Evolutionary conservation across 768 basidiomycete species (phyloP).

Genomic region (Auricularia sp.): DNA sequence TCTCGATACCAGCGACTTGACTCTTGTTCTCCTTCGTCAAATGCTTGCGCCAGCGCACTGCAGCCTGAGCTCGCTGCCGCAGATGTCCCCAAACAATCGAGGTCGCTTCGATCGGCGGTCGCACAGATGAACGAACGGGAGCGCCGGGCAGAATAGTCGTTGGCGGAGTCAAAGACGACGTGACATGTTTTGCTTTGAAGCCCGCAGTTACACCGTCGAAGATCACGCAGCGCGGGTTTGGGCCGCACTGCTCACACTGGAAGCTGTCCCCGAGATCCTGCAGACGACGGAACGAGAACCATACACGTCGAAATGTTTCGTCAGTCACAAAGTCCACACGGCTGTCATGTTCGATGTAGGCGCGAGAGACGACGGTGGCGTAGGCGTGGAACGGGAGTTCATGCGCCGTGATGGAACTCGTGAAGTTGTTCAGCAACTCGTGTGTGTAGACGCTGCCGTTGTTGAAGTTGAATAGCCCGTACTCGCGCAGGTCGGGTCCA

Average conservation of each 20-base stretch:
- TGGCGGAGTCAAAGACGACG: background rate
- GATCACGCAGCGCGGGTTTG: slow-evolving; percentile 8
- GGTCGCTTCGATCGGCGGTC: background rate
- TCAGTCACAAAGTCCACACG: slow-evolving; percentile 5
- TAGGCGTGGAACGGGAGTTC: slow-evolving; percentile 13
- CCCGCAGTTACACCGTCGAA: slow-evolving; percentile 8
- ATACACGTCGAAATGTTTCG: slow-evolving; percentile 11
- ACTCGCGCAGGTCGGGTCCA: slow-evolving; percentile 9
- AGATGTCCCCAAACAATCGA: background rate
- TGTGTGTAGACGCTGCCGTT: slow-evolving; percentile 12
- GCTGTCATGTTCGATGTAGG: slow-evolving; percentile 5
- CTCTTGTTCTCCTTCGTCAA: background rate
- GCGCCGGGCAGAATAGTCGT: background rate
- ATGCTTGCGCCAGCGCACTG: background rate
- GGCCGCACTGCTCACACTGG: slow-evolving; percentile 9
- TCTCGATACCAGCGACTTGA: background rate
- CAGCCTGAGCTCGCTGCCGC: background rate
- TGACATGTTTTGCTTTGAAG: background rate
- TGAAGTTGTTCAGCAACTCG: slow-evolving; percentile 13
- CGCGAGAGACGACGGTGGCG: slow-evolving; percentile 1
- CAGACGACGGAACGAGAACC: slow-evolving; percentile 10
- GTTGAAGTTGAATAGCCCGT: slow-evolving; percentile 13
- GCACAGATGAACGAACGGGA: background rate
- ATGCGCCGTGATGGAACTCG: slow-evolving; percentile 9
- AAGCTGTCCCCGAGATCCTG: slow-evolving; percentile 8